A percentile compares a stretch with the other conserved stretches of the same genome.
Conservation (phyloP, 805 yeast species). For the Kodamaea neixiangensis region DNA sequence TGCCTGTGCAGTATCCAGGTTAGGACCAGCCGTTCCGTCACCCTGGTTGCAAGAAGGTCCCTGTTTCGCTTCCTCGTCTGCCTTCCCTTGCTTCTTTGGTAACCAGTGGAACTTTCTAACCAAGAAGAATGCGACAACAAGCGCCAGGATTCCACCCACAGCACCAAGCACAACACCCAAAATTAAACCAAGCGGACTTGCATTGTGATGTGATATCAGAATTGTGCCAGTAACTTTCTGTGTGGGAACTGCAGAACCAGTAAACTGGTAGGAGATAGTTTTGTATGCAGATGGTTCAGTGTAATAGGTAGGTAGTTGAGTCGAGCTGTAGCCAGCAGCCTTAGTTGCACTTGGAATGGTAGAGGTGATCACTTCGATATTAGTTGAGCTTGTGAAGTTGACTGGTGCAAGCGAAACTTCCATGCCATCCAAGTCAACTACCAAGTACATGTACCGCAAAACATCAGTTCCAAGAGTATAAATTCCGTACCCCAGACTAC, state of each 20-base stretch:
- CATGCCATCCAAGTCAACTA: constrained; percentile 59
- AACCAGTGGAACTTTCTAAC: not conserved
- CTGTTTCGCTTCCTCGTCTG: not conserved
- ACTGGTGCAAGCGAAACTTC: constrained; percentile 51
- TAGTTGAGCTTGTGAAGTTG: constrained; percentile 29
- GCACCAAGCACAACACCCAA: not conserved
- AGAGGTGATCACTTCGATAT: constrained; percentile 48
- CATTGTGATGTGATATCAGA: not conserved
- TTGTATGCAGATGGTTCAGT: not conserved
- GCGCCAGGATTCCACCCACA: not conserved
- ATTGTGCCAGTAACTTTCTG: not conserved
- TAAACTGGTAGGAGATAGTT: not conserved
- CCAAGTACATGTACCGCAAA: constrained; percentile 63
- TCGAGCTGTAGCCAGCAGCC: constrained; percentile 48
- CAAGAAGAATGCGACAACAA: not conserved
- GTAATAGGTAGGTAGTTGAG: constrained; percentile 16
- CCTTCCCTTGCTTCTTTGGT: not conserved
- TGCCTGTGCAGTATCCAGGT: no score
- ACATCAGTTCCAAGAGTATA: constrained; percentile 62
- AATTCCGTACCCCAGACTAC: constrained; percentile 1
- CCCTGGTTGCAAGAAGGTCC: no score
- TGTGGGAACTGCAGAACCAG: not conserved
- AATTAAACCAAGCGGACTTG: not conserved
- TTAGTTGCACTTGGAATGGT: constrained; percentile 51
- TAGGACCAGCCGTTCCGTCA: no score